A percentile compares a stretch with the other conserved stretches of the same genome.
phyloP scores from a whole-genome alignment of 1,139 yeast genomes.

The Pichia sp. region DNA sequence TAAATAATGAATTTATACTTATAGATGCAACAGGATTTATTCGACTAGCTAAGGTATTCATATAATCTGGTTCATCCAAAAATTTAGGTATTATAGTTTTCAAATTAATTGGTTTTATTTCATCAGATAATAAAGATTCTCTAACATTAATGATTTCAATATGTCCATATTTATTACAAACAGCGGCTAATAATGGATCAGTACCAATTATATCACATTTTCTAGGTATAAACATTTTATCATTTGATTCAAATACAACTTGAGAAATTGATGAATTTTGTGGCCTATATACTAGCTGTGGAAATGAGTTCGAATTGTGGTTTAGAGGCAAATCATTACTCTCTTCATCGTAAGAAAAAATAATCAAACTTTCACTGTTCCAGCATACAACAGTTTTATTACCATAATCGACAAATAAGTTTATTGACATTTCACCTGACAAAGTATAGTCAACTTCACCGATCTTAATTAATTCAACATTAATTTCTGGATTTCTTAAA shows the following conservation, averaged over 20 bases:
- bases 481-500: constrained; percentile 6
- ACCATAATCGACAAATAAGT: constrained; percentile 47
- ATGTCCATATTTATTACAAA: constrained; percentile 34
- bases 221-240: constrained; percentile 12
- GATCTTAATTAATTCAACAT: constrained; percentile 10
- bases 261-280: constrained; percentile 1
- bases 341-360: constrained; percentile 16
- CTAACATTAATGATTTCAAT: constrained; percentile 39
- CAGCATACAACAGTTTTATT: constrained; percentile 37
- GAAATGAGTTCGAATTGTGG: no score
- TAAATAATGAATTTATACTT: constrained; percentile 23
- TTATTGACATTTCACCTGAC: not conserved
- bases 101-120: constrained; percentile 14
- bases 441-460: constrained; percentile 7
- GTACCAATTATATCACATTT: constrained; percentile 40
- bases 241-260: constrained; percentile 22
- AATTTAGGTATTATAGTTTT: constrained; percentile 20
- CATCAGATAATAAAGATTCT: constrained; percentile 19
- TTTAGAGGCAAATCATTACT: no score
- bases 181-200: constrained; percentile 48
- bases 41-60: constrained; percentile 14
- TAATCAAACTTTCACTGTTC: constrained; percentile 9
- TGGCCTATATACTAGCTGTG: not conserved
- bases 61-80: constrained; percentile 15
- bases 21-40: constrained; percentile 17